phyloP scores from a whole-genome alignment of 2,329 filamentous ascomycete species.

The Pseudogymnoascus sp. region DNA sequence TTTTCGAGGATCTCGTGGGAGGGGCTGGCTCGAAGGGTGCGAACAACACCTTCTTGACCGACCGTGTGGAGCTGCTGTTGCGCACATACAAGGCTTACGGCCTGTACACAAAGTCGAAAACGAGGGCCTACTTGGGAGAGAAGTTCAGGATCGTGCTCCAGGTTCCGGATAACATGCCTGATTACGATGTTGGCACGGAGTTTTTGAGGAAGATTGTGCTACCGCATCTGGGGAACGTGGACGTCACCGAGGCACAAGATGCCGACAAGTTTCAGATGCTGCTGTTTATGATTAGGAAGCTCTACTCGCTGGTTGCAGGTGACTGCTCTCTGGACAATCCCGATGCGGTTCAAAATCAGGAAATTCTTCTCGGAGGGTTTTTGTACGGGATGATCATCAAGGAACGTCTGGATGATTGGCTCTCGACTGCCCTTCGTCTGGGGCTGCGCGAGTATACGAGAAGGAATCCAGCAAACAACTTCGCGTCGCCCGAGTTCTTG shows the following conservation, averaged over 20 bases:
- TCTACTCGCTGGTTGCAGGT: slow-evolving; percentile 86
- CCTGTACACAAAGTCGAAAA: slow-evolving; percentile 73
- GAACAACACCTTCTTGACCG: slow-evolving; percentile 86
- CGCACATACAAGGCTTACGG: slow-evolving; percentile 89
- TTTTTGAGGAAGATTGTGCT: slow-evolving; percentile 85
- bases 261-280: slow-evolving; percentile 89
- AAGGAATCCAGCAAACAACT: slow-evolving; percentile 55
- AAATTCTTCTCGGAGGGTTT: slow-evolving; percentile 87
- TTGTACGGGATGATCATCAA: slow-evolving; percentile 94
- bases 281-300: slow-evolving; percentile 91
- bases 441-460: slow-evolving; percentile 51
- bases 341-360: slow-evolving; percentile 92
- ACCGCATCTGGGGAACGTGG: slow-evolving; percentile 78
- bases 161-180: slow-evolving; percentile 72
- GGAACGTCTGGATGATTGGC: slow-evolving; percentile 84
- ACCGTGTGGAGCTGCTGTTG: slow-evolving; percentile 84
- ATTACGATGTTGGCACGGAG: slow-evolving; percentile 84
- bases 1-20: slow-evolving; percentile 89
- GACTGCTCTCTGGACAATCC: slow-evolving; percentile 93
- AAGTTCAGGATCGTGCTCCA: slow-evolving; percentile 87
- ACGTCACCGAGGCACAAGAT: slow-evolving; percentile 78
- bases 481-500: slow-evolving; percentile 68
- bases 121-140: slow-evolving; percentile 75
- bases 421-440: slow-evolving; percentile 46
- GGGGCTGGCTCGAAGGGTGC: slow-evolving; percentile 66